A percentile compares a stretch with the other conserved stretches of the same genome.
Evolutionary conservation across 139 green algal genomes (phyloP).

Genomic region (Micromonas pusilla): DNA sequence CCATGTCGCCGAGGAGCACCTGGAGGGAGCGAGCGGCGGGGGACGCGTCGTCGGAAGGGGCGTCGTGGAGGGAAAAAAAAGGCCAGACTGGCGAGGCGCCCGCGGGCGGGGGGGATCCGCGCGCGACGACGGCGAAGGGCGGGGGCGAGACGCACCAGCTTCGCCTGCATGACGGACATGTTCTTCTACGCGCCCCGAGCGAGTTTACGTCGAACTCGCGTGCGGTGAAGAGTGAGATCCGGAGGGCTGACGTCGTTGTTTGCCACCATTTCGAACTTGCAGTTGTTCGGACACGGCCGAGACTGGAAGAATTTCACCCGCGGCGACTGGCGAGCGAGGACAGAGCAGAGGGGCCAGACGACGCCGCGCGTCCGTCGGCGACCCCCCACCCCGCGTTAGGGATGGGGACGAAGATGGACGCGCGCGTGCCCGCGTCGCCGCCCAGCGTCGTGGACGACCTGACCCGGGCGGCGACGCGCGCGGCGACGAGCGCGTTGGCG

Average conservation of each 20-base stretch:
- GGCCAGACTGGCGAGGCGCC: not conserved
- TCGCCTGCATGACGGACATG: constrained; percentile 6
- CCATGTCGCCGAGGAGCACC: constrained; percentile 96
- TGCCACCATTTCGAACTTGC: too few species aligned
- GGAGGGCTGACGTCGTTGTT: too few species aligned
- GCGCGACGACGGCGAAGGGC: not conserved
- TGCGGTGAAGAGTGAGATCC: too few species aligned
- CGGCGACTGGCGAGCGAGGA: too few species aligned
- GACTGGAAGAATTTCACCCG: too few species aligned
- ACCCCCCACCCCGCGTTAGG: too few species aligned
- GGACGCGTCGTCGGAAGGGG: not conserved
- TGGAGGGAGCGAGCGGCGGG: not conserved
- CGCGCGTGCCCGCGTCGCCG: not conserved
- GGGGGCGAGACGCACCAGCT: not conserved
- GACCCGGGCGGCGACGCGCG: not conserved
- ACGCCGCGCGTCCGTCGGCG: too few species aligned
- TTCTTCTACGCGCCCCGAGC: too few species aligned
- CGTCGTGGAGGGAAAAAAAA: not conserved
- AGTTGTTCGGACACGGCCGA: too few species aligned
- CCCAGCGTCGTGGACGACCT: not conserved
- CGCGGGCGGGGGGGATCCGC: not conserved
- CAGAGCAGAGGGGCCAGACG: too few species aligned
- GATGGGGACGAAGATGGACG: too few species aligned
- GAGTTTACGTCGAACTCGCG: too few species aligned
- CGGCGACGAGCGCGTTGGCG: not conserved